Conservation (phyloP, 805 yeast genomes). For the Hanseniaspora meyeri region DNA sequence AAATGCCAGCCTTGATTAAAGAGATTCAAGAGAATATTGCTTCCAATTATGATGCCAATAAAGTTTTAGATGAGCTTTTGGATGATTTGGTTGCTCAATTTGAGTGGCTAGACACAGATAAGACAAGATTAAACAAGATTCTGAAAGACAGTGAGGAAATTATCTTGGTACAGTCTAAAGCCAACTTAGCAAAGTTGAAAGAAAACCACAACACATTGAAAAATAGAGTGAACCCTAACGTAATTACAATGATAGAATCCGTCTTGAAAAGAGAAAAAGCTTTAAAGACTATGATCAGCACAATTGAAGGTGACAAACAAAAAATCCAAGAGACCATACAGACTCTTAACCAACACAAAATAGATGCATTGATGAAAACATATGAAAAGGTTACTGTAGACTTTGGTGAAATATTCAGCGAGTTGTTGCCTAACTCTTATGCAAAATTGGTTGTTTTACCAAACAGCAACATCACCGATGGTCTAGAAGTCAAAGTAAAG, state of each 20-base stretch:
- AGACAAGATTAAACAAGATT: slow-evolving; percentile 31
- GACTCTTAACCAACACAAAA: slow-evolving; percentile 72
- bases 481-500: slow-evolving; percentile 79
- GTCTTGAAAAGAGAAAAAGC: slow-evolving; percentile 78
- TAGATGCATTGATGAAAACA: slow-evolving; percentile 68
- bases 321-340: slow-evolving; percentile 81
- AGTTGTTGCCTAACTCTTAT: slow-evolving; percentile 75
- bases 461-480: slow-evolving; percentile 72
- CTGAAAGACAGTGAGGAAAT: slow-evolving; percentile 52
- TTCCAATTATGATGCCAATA: not conserved
- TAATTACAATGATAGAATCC: slow-evolving; percentile 82
- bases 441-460: slow-evolving; percentile 79
- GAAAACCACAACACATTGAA: slow-evolving; percentile 57
- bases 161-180: slow-evolving; percentile 38
- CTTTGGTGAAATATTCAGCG: slow-evolving; percentile 82
- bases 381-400: slow-evolving; percentile 79
- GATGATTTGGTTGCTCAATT: slow-evolving; percentile 36
- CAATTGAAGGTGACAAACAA: slow-evolving; percentile 76
- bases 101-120: slow-evolving; percentile 64
- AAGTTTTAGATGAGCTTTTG: not conserved
- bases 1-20: slow-evolving; percentile 34
- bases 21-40: slow-evolving; percentile 14
- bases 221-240: slow-evolving; percentile 70
- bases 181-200: slow-evolving; percentile 32
- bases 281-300: slow-evolving; percentile 64